These are phyloP conservation scores for Lipomyces sp. DNA, from an alignment of 805 yeast genomes.

Conservation along the genomic window DNA sequence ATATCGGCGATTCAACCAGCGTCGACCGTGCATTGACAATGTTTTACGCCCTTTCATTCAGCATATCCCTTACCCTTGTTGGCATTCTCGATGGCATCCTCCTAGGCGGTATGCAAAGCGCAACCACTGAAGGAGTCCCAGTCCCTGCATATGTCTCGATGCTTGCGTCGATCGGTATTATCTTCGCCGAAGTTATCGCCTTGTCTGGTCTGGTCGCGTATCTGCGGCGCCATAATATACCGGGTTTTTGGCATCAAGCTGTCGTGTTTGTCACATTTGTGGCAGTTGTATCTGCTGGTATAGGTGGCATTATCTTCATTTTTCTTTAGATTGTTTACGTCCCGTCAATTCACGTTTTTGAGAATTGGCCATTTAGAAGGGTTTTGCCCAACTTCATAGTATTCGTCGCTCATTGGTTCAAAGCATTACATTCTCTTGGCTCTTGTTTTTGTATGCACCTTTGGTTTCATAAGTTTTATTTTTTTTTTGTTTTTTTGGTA, in stretches of 20 bases:
- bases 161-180: conserved; percentile 46
- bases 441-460: not conserved
- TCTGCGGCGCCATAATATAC: conserved; percentile 48
- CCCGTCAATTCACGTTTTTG: not conserved
- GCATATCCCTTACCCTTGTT: conserved; percentile 49
- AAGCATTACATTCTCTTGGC: not conserved
- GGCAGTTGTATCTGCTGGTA: conserved; percentile 50
- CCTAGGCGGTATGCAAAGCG: conserved; percentile 43
- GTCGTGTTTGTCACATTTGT: conserved; percentile 52
- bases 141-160: conserved; percentile 44
- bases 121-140: conserved; percentile 39
- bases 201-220: conserved; percentile 54
- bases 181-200: conserved; percentile 51
- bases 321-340: conserved; percentile 10
- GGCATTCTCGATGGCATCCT: conserved; percentile 54
- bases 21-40: conserved; percentile 33
- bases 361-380: not conserved
- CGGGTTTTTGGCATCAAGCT: conserved; percentile 52
- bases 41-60: conserved; percentile 32
- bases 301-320: conserved; percentile 48
- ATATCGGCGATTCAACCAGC: conserved; percentile 13
- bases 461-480: not conserved
- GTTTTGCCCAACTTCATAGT: not conserved
- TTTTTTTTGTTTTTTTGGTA: not conserved
- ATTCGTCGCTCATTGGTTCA: not conserved